A percentile compares a stretch with the other conserved stretches of the same genome.
These are phyloP conservation scores for Amylocarpus encephaloides DNA, from an alignment of 2,329 filamentous ascomycete species.

Conservation along the genomic window DNA sequence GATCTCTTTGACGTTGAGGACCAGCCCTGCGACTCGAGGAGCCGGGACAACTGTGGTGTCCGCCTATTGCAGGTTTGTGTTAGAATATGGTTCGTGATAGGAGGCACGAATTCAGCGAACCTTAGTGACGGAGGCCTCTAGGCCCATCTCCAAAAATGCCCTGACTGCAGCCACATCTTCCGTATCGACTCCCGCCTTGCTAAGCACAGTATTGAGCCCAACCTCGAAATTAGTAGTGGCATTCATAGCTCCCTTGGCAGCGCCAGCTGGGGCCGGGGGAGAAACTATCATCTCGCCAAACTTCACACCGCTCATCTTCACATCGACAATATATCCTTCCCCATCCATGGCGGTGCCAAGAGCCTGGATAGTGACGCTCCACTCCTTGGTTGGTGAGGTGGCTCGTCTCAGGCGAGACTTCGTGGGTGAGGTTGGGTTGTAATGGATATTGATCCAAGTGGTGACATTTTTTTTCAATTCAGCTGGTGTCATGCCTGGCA, in stretches of 20 bases:
- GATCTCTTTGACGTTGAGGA: conserved; percentile 16
- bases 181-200: no score
- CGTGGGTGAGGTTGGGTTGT: conserved; percentile 20
- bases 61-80: no score
- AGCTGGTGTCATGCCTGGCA: conserved; percentile 34
- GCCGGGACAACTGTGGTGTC: no score
- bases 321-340: neutral
- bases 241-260: no score
- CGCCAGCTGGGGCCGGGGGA: conserved; percentile 10
- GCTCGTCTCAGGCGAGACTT: neutral
- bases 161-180: no score
- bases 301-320: neutral
- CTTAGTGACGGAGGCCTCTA: no score
- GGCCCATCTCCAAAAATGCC: no score
- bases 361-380: neutral
- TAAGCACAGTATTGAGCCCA: no score
- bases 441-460: conserved; percentile 52
- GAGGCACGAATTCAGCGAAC: no score
- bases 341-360: neutral
- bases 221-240: no score
- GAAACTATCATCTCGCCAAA: conserved; percentile 3
- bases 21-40: no score
- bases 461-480: conserved; percentile 56
- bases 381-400: neutral
- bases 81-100: no score